Base-by-base conservation (phyloP, 257 asterid genomes). In the Nicotiana tabacum region DNA sequence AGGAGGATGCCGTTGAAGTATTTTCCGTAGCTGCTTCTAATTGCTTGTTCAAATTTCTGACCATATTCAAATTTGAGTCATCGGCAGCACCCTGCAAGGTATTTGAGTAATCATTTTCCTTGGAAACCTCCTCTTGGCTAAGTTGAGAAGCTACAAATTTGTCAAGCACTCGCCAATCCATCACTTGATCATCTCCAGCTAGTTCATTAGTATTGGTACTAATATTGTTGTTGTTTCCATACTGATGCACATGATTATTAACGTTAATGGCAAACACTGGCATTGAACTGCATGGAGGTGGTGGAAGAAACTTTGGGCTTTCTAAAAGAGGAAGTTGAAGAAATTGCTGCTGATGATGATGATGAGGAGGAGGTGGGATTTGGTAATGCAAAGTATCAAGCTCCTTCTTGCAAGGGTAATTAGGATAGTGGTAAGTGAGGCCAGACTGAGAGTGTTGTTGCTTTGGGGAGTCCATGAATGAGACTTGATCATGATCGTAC, bases 81-180 rank as follows among this genome's bases (percentile, higher is more conserved):
- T 85, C 86, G 4, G 81, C 18, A 67, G 58, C 80, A 1, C 51
- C 84, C 9, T 84, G 84, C 46, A 90, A 88, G 30, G 66, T 29
- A 39, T 83, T 83, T 17, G 91, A 79, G 46, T 82, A 77, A 4
- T 86, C 88, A 29, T 84, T 85, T 70, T 85, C 92, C 74, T 89
- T 88, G 6, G 89, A 81, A 24, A 68, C 82, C 51, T 90, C 92
- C 33, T 89, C 97, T 10, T 94, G 98, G 82, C 97, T 94, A 74
- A 94, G 94, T 39, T 93, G 98, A 9, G 97, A 93, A 0, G 98
- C 98, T 39, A 94, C 98, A 57, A 94, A 93, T 69, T 90, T 94
- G 82, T 94, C 97, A 27, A 94, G 94, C 1, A 90, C 96, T 79
- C 98, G 85, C 98, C 98, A 94, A 72, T 94, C 98, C 0, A 85